phyloP scores from a whole-genome alignment of 2,329 filamentous ascomycete genomes.

The Xylaria sp. region DNA sequence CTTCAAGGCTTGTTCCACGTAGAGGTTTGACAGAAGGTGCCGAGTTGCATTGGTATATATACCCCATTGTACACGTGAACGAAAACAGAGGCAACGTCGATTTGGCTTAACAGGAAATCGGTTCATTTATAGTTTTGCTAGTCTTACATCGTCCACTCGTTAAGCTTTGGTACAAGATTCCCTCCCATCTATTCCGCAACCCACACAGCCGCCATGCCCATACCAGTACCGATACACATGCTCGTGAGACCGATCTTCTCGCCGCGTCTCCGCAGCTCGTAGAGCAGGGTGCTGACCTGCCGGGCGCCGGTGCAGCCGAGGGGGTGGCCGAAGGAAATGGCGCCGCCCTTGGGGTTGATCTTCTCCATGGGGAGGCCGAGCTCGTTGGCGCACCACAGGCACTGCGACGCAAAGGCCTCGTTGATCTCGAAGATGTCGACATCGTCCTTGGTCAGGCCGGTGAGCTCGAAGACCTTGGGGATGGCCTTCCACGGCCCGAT shows the following conservation, averaged over 20 bases:
- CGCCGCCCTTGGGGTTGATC: constrained; percentile 96
- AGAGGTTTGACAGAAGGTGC: neutral
- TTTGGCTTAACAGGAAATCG: neutral
- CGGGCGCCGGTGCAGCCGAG: constrained; percentile 92
- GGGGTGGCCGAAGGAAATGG: constrained; percentile 95
- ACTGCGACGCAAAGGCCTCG: constrained; percentile 96
- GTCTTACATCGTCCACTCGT: constrained; percentile 1
- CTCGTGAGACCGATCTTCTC: constrained; percentile 89
- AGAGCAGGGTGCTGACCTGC: constrained; percentile 90
- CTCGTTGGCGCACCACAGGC: constrained; percentile 90
- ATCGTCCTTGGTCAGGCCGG: constrained; percentile 84
- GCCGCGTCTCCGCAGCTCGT: constrained; percentile 83
- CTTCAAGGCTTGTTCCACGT: neutral
- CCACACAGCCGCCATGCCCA: constrained; percentile 98
- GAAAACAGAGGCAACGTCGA: neutral
- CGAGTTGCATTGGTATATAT: neutral
- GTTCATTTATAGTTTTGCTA: neutral
- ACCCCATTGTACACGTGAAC: constrained; percentile 6
- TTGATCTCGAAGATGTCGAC: constrained; percentile 99
- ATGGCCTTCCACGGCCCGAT: constrained; percentile 96
- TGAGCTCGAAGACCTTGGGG: constrained; percentile 86
- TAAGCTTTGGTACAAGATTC: neutral
- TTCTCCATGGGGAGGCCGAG: constrained; percentile 82
- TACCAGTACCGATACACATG: constrained; percentile 96
- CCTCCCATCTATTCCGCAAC: constrained; percentile 75